phyloP scores from a whole-genome alignment of 106 monocot species.

The Dioscorea alata region DNA sequence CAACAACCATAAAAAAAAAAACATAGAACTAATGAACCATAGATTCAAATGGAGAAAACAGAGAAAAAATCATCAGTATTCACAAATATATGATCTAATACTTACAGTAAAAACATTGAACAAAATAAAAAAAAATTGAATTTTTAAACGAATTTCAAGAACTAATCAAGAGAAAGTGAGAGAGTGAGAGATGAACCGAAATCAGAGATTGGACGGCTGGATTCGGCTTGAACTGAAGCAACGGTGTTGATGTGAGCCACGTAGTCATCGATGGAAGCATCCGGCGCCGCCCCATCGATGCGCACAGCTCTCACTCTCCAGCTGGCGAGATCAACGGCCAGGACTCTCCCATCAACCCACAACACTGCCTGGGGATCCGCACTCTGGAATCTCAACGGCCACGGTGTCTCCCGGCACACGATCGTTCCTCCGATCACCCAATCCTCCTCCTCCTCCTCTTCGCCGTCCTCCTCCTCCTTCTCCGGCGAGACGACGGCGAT shows the following conservation, averaged over 20 bases:
- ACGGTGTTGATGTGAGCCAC: slow-evolving; percentile 11
- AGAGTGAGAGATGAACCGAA: too few relatives aligned
- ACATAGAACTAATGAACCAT: too few relatives aligned
- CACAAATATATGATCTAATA: too few relatives aligned
- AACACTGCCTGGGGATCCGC: slow-evolving; percentile 15
- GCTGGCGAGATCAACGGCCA: slow-evolving; percentile 10
- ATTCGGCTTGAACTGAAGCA: background rate
- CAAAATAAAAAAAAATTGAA: too few relatives aligned
- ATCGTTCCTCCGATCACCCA: too few relatives aligned
- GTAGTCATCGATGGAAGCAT: background rate
- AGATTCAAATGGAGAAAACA: too few relatives aligned
- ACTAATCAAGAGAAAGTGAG: too few relatives aligned
- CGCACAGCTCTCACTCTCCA: slow-evolving; percentile 6
- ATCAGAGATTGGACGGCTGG: too few relatives aligned
- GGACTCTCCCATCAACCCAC: slow-evolving; percentile 7
- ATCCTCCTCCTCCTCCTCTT: background rate
- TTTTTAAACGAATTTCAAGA: too few relatives aligned
- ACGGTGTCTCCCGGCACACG: slow-evolving; percentile 10
- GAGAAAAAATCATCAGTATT: too few relatives aligned
- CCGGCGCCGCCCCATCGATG: slow-evolving; percentile 3
- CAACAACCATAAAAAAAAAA: too few relatives aligned
- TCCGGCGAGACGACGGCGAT: background rate
- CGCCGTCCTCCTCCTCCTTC: background rate
- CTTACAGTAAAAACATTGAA: too few relatives aligned
- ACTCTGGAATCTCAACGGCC: slow-evolving; percentile 20